These are phyloP conservation scores for Ruellia speciosa DNA, from an alignment of 305 asterid genomes.

Conservation along the genomic window DNA sequence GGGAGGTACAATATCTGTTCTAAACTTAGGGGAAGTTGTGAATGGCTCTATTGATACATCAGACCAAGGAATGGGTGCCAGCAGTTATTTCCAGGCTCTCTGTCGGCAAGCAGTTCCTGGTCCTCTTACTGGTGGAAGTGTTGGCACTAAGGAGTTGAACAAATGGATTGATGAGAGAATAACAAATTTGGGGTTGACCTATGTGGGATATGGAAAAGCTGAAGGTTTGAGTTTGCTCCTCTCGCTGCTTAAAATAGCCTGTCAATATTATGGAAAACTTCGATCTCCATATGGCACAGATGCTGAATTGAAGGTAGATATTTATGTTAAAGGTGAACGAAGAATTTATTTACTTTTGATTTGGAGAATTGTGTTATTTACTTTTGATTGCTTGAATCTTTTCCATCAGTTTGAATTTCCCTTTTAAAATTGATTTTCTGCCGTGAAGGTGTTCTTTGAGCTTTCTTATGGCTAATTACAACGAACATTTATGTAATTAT, in stretches of 20 bases:
- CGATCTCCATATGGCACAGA: constrained; percentile 88
- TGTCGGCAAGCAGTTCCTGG: constrained; percentile 68
- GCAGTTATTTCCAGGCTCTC: constrained; percentile 58
- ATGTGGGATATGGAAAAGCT: constrained; percentile 49
- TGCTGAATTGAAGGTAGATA: constrained; percentile 46
- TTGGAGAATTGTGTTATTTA: no score
- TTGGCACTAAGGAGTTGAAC: constrained; percentile 68
- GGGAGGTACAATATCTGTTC: constrained; percentile 62
- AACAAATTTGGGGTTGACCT: constrained; percentile 37
- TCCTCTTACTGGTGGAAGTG: constrained; percentile 84
- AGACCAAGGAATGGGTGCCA: constrained; percentile 34
- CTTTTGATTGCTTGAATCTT: background rate
- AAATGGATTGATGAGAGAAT: constrained; percentile 91
- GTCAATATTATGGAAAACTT: constrained; percentile 82
- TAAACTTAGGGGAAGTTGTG: constrained; percentile 69
- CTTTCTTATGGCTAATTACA: constrained; percentile 9
- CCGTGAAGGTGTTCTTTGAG: constrained; percentile 12
- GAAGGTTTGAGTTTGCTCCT: constrained; percentile 70
- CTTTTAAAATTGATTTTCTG: constrained; percentile 7
- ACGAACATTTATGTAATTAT: background rate
- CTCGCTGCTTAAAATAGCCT: constrained; percentile 70
- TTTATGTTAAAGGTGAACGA: constrained; percentile 14
- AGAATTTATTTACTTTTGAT: constrained; percentile 15
- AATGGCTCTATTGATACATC: constrained; percentile 37
- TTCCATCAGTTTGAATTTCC: background rate